Conservation (phyloP, 2,329 filamentous ascomycete species). For the Magnaporthiopsis rhizophila region DNA sequence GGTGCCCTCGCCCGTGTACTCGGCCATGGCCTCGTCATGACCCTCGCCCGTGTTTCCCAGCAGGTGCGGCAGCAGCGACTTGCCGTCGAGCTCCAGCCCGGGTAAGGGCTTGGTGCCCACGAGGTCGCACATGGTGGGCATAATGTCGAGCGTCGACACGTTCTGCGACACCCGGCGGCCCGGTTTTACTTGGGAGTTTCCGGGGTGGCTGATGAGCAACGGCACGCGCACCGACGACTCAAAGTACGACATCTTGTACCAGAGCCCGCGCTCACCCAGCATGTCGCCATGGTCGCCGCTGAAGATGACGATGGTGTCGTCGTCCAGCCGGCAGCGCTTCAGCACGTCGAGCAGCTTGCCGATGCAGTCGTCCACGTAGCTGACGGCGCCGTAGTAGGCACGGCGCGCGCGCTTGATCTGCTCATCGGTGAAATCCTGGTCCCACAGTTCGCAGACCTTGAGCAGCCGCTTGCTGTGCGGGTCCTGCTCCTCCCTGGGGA, state of each 20-base stretch:
- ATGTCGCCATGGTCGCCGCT: constrained; percentile 93
- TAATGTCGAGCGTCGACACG: constrained; percentile 83
- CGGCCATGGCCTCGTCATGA: constrained; percentile 83
- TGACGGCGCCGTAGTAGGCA: constrained; percentile 88
- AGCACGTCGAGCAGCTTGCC: constrained; percentile 72
- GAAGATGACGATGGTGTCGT: constrained; percentile 88
- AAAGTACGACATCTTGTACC: constrained; percentile 98
- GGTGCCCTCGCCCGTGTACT: constrained; percentile 92
- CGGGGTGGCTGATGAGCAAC: constrained; percentile 74
- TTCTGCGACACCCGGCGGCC: constrained; percentile 67
- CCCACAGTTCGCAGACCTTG: constrained; percentile 80
- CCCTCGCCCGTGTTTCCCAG: constrained; percentile 42
- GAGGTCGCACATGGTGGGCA: constrained; percentile 81
- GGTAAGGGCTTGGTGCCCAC: constrained; percentile 62
- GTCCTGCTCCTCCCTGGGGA: constrained; percentile 76
- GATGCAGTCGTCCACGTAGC: constrained; percentile 89
- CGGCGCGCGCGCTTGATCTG: constrained; percentile 79
- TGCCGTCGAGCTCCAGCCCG: constrained; percentile 76
- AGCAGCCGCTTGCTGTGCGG: constrained; percentile 79
- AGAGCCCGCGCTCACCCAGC: constrained; percentile 84
- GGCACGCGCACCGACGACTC: constrained; percentile 87
- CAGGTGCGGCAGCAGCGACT: constrained; percentile 73
- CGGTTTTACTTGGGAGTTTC: constrained; percentile 57
- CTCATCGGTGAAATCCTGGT: constrained; percentile 73
- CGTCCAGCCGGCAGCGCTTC: constrained; percentile 68